Evolutionary conservation across 805 yeast species (phyloP).

Genomic region (Scheffersomyces stipitis): DNA sequence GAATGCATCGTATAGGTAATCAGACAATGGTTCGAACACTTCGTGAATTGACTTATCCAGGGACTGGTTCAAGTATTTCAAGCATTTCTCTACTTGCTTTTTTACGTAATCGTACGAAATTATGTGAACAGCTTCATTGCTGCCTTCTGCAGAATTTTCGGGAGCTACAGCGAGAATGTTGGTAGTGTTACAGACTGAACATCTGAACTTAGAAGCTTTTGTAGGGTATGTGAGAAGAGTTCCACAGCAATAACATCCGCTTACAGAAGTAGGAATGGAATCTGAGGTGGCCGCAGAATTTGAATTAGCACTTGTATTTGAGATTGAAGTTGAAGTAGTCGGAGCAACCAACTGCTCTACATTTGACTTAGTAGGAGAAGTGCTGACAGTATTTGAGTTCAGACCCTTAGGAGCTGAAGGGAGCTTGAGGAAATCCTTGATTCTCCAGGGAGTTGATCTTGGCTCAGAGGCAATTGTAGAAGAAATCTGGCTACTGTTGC

Average conservation of each 20-base stretch:
- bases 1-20: constrained; percentile 47
- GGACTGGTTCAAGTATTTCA: constrained; percentile 13
- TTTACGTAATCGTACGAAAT: constrained; percentile 34
- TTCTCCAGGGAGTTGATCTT: constrained; percentile 23
- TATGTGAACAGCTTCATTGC: constrained; percentile 11
- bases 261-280: constrained; percentile 15
- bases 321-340: too few relatives aligned
- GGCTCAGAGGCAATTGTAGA: too few relatives aligned
- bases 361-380: too few relatives aligned
- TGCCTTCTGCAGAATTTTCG: constrained; percentile 4
- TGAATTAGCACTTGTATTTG: too few relatives aligned
- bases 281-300: too few relatives aligned
- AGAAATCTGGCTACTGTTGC: too few relatives aligned
- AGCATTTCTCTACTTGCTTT: constrained; percentile 33
- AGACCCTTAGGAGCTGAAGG: constrained; percentile 4
- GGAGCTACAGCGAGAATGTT: constrained; percentile 21
- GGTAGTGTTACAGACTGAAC: constrained; percentile 62
- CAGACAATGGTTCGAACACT: constrained; percentile 51
- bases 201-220: constrained; percentile 45
- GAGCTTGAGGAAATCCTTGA: constrained; percentile 17
- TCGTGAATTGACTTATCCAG: constrained; percentile 26
- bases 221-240: constrained; percentile 30
- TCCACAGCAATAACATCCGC: constrained; percentile 40
- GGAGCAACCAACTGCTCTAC: too few relatives aligned
- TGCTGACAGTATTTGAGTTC: too few relatives aligned